Evolutionary conservation across 2,329 filamentous ascomycete species (phyloP), one percentile per base, ranked within the genome.

Genomic region (Monosporascus sp.): DNA sequence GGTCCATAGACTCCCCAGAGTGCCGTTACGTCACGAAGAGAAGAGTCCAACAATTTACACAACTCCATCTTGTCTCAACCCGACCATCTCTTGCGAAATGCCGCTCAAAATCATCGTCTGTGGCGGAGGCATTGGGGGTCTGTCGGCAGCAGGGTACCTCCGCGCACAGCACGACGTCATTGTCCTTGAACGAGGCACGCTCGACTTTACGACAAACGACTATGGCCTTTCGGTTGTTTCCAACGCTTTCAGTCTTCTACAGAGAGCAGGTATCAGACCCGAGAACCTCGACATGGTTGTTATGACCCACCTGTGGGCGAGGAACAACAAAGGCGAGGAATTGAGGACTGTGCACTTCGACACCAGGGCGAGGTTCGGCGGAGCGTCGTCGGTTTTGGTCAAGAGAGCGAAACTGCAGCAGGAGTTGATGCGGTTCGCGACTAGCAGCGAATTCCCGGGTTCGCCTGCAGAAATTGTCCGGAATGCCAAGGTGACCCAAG

Each of bases 61-160:
- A 5, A 34, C 31, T 34, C 31, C 31, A 11, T 14, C 31, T 34
- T 34, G 31, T 14, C 31, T 34, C 31, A 14, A 14, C 4, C 31
- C 11, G 11, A 34, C 31, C 9, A 14, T 34, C 31, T 34, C 31
- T 34, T 34, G 5, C 11, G 9, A 51, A 17, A 58, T 61, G 59
- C 57, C 57, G 1, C 49, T 63, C 1, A 62, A 56, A 5, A 54
- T 63, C 18, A 52, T 63, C 39, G 57, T 62, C 15, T 58, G 58
- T 6, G 61, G 60, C 6, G 55, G 54, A 15, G 61, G 61, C n/a
- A 57, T 63, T 14, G 61, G 59, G 8, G 59, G 61, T 1, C 52
- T 61, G 8, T 52, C 61, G n/a, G 61, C 59, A 5, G 61, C 61
- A 18, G 57, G 57, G n/a, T 62, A 54, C 45, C 57, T 61, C 18